Percentiles rank a stretch among this genome's conserved stretches.
phyloP scores from a whole-genome alignment of 495 filamentous ascomycete species.

The Trichoderma asperelloides region DNA sequence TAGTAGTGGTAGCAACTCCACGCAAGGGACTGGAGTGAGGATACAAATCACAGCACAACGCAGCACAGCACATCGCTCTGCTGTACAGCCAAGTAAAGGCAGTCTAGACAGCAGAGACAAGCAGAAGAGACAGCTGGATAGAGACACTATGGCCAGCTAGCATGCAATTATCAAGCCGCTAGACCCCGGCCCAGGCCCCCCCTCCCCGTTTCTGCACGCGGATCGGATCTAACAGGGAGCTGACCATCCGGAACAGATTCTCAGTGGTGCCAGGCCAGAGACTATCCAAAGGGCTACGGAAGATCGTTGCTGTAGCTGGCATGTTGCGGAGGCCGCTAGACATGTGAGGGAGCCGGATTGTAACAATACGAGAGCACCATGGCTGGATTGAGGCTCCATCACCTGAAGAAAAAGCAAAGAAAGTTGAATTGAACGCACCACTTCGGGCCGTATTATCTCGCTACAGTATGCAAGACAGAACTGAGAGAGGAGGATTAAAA shows the following conservation, averaged over 20 bases:
- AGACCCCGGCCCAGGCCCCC: background rate
- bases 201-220: background rate
- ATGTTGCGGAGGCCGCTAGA: background rate
- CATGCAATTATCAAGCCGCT: background rate
- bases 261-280: background rate
- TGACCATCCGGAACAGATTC: background rate
- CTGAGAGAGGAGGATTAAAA: background rate
- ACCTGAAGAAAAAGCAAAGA: no score
- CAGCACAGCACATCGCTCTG: no score
- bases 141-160: background rate
- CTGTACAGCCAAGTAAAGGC: background rate
- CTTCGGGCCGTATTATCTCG: background rate
- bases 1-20: background rate
- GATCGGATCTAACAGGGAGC: background rate
- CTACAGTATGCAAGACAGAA: background rate
- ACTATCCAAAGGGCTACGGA: background rate
- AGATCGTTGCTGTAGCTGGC: background rate
- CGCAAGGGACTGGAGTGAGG: no score
- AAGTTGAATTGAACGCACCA: background rate
- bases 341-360: background rate
- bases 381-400: no score
- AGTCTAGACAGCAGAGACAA: background rate
- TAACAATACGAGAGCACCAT: background rate
- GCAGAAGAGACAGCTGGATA: background rate
- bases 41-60: no score